These are phyloP conservation scores for Tricholoma matsutake DNA, from an alignment of 768 basidiomycete genomes.

Conservation along the genomic window DNA sequence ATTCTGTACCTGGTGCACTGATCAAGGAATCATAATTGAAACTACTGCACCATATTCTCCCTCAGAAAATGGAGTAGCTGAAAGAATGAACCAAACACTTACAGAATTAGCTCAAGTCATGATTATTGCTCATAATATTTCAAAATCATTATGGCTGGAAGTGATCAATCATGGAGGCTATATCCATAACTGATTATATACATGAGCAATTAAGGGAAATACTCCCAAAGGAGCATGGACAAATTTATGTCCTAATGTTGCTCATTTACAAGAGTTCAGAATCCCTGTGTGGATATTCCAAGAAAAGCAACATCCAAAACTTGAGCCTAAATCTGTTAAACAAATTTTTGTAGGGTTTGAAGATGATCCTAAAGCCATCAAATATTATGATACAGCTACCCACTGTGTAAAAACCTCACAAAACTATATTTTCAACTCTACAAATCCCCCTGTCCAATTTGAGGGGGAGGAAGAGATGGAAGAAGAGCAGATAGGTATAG, in stretches of 20 bases:
- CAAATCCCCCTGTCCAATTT: no score
- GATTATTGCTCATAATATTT: conserved; percentile 11
- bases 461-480: no score
- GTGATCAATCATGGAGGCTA: no score
- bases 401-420: not conserved
- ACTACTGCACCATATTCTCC: conserved; percentile 33
- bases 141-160: not conserved
- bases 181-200: no score
- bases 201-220: no score
- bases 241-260: no score
- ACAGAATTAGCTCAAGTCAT: conserved; percentile 29
- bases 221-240: no score
- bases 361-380: not conserved
- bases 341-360: not conserved
- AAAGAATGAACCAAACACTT: conserved; percentile 33
- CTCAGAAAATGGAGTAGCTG: conserved; percentile 38
- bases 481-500: no score
- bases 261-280: no score
- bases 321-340: no score
- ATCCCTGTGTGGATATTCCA: no score
- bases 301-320: no score
- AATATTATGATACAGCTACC: not conserved
- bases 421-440: not conserved
- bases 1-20: not conserved
- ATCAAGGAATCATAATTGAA: not conserved